Base-by-base conservation (phyloP, 345 rosid species). In the Citrus reticulata region DNA sequence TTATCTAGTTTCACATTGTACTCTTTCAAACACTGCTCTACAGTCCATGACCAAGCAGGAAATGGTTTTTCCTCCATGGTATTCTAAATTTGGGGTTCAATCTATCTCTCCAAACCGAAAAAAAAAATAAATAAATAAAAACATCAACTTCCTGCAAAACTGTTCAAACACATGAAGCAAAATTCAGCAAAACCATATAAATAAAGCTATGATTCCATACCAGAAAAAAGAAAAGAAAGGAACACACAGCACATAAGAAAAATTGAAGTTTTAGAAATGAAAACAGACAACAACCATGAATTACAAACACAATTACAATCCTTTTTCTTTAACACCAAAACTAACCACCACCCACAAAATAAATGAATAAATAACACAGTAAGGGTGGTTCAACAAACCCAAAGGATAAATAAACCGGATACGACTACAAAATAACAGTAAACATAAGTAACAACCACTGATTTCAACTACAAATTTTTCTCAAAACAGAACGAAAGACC, bases 31-130 rank as follows among this genome's bases (percentile, higher is more conserved):
- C 98, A 93, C 82, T 90, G 89, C 73, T 92, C 93, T n/a, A 89
- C 91, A n/a, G 98, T 82, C 85, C 87, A 85, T 10, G 97, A 83
- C 98, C 98, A 93, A 6, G 94, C 94, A 39, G 91, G 85, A 39
- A 92, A 91, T 13, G 90, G 88, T 69, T 82, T 91, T 75, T 92
- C 95, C 79, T 91, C 98, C 95, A 88, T 88, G 40, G 37, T 62
- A 66, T 24, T 62, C 54, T 32, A 68, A 61, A 8, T 60, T 73
- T 54, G 68, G 71, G 75, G 80, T 81, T 68, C 72, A 80, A 75
- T 77, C 71, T 75, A 64, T 64, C 73, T 71, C 79, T 72, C 74
- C 81, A 40, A 54, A 40, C 27, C 73, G 64, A 76, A 35, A 35
- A 35, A 35, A 35, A 1, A 42, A 24, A 64, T 7, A 27, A 68